A percentile compares a stretch with the other conserved stretches of the same genome.
Evolutionary conservation across 139 green algal species (phyloP).

Genomic region (Pleodorina starrii): DNA sequence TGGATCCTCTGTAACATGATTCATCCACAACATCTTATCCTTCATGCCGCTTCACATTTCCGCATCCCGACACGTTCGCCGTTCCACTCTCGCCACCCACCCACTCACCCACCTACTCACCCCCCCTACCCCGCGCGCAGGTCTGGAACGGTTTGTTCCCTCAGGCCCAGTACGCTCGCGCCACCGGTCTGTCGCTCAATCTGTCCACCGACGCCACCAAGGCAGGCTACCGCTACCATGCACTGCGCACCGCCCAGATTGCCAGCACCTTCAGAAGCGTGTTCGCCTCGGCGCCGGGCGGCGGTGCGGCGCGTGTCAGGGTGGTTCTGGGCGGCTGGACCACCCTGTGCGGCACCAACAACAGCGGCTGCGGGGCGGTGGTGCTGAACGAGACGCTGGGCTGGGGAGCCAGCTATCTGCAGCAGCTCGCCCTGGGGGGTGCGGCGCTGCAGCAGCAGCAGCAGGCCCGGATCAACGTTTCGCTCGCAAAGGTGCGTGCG

Average conservation of each 20-base stretch:
- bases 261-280: slow-evolving; percentile 37
- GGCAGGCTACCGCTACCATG: slow-evolving; percentile 57
- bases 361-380: slow-evolving; percentile 41
- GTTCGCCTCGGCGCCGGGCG: slow-evolving; percentile 38
- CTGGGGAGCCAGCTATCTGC: neutral
- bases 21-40: too few relatives aligned
- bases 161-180: slow-evolving; percentile 20
- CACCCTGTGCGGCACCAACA: slow-evolving; percentile 51
- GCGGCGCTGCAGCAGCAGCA: neutral
- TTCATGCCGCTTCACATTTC: too few relatives aligned
- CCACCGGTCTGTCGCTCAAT: slow-evolving; percentile 30
- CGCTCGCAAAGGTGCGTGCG: neutral
- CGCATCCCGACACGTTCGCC: too few relatives aligned
- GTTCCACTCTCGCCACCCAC: too few relatives aligned
- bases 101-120: too few relatives aligned
- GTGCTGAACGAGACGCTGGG: slow-evolving; percentile 39
- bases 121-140: too few relatives aligned
- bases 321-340: slow-evolving; percentile 54
- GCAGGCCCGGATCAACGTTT: neutral
- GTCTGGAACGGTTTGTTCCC: slow-evolving; percentile 51
- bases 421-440: too few relatives aligned
- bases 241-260: slow-evolving; percentile 36
- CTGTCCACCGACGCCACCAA: slow-evolving; percentile 22
- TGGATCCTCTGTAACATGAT: too few relatives aligned
- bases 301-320: neutral